Evolutionary conservation across 208 protist genomes (phyloP).

Genomic region (Crithidia sp.): DNA sequence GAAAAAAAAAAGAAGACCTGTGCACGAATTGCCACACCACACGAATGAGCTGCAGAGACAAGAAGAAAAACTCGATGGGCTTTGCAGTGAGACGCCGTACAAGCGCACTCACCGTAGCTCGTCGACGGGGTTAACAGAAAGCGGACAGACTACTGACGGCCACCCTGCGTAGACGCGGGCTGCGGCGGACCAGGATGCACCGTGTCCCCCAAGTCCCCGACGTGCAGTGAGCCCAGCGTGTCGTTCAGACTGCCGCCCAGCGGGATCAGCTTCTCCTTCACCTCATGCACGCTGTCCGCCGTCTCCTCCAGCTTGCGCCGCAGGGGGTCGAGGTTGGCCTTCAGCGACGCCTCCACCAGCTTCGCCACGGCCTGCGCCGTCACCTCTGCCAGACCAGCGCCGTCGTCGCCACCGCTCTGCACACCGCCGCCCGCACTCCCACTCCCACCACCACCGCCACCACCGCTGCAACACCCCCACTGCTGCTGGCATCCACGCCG

Average conservation of each 20-base stretch:
- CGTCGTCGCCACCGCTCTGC: constrained; percentile 2
- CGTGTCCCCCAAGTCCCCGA: background rate
- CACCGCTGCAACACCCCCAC: constrained; percentile 2
- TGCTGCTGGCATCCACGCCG: constrained; percentile 11
- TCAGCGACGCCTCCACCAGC: constrained; percentile 27
- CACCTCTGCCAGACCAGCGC: constrained; percentile 2
- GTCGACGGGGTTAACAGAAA: too few species aligned
- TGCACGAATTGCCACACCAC: background rate
- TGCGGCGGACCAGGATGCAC: background rate
- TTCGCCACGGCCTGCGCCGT: constrained; percentile 20
- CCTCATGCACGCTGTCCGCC: constrained; percentile 27
- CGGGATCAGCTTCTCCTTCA: constrained; percentile 20
- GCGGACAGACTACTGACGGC: background rate
- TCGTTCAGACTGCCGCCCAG: background rate
- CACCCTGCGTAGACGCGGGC: background rate
- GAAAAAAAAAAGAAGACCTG: constrained; percentile 14
- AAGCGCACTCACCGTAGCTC: too few species aligned
- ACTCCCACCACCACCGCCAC: constrained; percentile 4
- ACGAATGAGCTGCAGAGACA: too few species aligned
- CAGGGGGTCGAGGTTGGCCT: constrained; percentile 27
- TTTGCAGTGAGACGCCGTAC: too few species aligned
- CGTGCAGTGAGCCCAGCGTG: constrained; percentile 1
- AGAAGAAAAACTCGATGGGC: too few species aligned
- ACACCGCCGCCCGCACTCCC: background rate
- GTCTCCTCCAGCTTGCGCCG: constrained; percentile 33